Evolutionary conservation across 1,139 yeast species (phyloP).

Genomic region (Saccharomyces hybrid): DNA sequence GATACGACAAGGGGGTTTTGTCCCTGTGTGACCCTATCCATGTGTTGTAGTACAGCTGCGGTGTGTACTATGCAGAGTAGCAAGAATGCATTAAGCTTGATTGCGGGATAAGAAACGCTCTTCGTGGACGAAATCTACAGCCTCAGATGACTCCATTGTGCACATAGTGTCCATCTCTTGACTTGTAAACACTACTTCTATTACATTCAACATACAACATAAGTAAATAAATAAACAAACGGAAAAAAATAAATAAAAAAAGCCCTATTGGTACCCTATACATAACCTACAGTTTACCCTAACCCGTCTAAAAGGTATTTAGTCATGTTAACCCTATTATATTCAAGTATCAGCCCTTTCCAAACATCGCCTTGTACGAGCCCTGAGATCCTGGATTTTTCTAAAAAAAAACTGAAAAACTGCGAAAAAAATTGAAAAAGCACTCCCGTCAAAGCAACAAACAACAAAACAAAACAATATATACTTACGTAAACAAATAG

Average conservation of each 20-base stretch:
- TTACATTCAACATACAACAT: not conserved
- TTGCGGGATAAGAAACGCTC: not conserved
- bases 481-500: not conserved
- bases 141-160: not conserved
- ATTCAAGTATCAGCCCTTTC: not conserved
- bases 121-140: not conserved
- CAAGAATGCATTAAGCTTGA: not conserved
- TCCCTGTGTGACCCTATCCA: not conserved
- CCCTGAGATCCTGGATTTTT: not conserved
- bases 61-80: not conserved
- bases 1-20: too few relatives aligned
- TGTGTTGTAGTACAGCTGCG: not conserved
- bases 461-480: not conserved
- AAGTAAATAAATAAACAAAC: not conserved
- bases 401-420: not conserved
- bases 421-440: not conserved
- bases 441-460: not conserved
- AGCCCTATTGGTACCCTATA: not conserved
- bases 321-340: not conserved
- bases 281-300: not conserved
- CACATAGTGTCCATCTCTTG: not conserved
- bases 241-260: not conserved
- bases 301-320: not conserved
- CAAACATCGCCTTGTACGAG: not conserved
- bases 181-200: not conserved